These are phyloP conservation scores for Cryphonectria japonica DNA, from an alignment of 2,329 filamentous ascomycete genomes.

Conservation along the genomic window DNA sequence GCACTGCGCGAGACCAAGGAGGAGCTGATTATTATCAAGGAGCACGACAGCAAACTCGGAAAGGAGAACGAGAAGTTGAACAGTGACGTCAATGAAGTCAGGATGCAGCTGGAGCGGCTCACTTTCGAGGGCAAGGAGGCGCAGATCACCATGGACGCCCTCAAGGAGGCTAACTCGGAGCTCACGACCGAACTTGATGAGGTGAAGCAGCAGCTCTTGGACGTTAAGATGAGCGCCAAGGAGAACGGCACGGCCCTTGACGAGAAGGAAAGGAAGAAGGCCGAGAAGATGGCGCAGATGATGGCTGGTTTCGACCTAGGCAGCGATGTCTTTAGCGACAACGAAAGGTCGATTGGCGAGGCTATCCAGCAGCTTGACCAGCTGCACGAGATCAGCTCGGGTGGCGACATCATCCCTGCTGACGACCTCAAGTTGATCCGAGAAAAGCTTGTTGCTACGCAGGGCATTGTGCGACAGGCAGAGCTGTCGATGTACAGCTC, in stretches of 20 bases:
- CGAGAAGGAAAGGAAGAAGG: conserved; percentile 98
- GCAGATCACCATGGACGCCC: conserved; percentile 93
- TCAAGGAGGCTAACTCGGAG: conserved; percentile 95
- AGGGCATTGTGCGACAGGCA: conserved; percentile 89
- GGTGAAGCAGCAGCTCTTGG: conserved; percentile 91
- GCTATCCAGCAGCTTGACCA: conserved; percentile 83
- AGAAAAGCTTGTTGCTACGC: conserved; percentile 81
- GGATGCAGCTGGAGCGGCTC: conserved; percentile 95
- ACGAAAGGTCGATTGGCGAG: conserved; percentile 81
- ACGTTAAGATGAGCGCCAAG: conserved; percentile 95
- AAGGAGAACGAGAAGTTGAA: conserved; percentile 90
- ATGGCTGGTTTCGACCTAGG: conserved; percentile 98
- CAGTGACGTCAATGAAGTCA: conserved; percentile 86
- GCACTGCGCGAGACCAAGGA: conserved; percentile 81
- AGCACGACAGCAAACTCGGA: conserved; percentile 78
- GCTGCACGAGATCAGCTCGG: conserved; percentile 74
- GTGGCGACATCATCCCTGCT: conserved; percentile 78
- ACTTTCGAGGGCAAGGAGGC: conserved; percentile 97
- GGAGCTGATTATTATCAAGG: conserved; percentile 82
- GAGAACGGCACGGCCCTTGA: conserved; percentile 88
- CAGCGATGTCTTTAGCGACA: conserved; percentile 89
- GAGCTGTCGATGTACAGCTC: conserved; percentile 81
- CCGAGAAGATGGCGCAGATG: conserved; percentile 99
- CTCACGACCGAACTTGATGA: conserved; percentile 91
- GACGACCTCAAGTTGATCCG: conserved; percentile 80